Base-by-base conservation (phyloP, 805 yeast genomes). In the Starmera pachycereana region DNA sequence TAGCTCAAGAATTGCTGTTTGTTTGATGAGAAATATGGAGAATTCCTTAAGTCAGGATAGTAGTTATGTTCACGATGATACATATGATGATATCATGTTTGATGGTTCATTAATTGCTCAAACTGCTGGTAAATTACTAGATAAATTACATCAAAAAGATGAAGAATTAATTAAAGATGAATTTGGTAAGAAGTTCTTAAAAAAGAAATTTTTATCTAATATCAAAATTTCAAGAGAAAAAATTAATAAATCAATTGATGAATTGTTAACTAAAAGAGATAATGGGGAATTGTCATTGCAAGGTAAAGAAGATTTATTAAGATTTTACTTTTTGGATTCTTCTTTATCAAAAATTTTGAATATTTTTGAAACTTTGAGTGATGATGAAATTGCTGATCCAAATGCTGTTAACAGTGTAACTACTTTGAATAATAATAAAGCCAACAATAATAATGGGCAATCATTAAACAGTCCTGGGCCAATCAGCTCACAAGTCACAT, bases 11-110 rank as follows among this genome's bases (percentile, higher is more conserved):
- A 73, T 88, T 43, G 92, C 94, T 1, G 69, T 84, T 35, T 78
- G 82, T 49, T 74, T 92, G 37, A 79, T 89, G 80, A 73, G 81
- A 50, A 89, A 89, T 57, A 80, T 88, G 81, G 87, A 81, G 49
- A 58, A 64, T 32, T 66, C 71, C n/a, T 60, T 80, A 40, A 61
- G 62, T 34, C 48, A 60, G 10, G 59, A 56, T 41, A 47, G 46
- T 38, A 41, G 56, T n/a, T 19, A n/a, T 25, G 27, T 36, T 18
- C 44, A 41, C 36, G 63, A 57, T 47, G 68, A 58, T 18, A 42
- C 62, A 4, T 48, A 63, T 32, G 83, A 72, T 54, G 90, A 83
- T 46, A 64, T 83, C 37, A 69, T 83, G 57, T 81, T 78, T 55
- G 90, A 82, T 60, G 92, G 90, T 6, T 72, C 87, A 0, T 62